Evolutionary conservation across 2,329 filamentous ascomycete genomes (phyloP), one percentile per base, ranked within the genome.

Genomic region (Aspergillus sp.): DNA sequence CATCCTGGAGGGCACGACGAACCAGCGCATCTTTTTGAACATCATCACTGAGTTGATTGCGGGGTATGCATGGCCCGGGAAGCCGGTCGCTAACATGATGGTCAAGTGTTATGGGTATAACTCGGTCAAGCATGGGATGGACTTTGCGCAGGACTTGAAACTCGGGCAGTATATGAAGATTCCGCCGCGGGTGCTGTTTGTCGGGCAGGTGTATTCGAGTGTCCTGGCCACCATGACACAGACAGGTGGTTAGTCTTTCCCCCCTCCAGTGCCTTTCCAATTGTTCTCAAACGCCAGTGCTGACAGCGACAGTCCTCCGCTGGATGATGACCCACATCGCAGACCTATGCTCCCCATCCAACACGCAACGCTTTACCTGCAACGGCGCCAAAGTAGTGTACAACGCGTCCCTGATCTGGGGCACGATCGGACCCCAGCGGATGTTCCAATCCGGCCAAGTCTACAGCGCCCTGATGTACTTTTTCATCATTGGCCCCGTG

Each of bases 71-170:
- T 61, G 59, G 55, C 62, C 62, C 0, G 62, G 62, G 2, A 60
- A 58, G 42, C 58, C 62, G 2, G 59, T 73, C n/a, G 62, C 62
- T 8, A 64, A 62, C 46, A 62, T 63, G 51, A 64, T 64, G 56
- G 59, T 65, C 33, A 65, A 65, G 43, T 58, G 51, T 12, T 65
- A 64, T 34, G 62, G 62, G 1, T 65, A 65, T 49, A 64, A 62
- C 33, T 57, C 61, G 4, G 55, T 63, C n/a, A 63, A 62, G 44
- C 61, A 63, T 8, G 61, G 59, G 1, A 58, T 63, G 56, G 59
- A 61, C 45, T 64, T 64, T 44, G 58, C 61, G 1, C 56, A 62
- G 32, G 62, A 64, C 35, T 44, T 64, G 36, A 64, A 64, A 43
- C 49, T 64, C 6, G 62, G 60, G 2, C 62, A 64, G 42, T 64